These are phyloP conservation scores for Stephanodiscus triporus DNA, from an alignment of 108 stramenopile genomes.

Conservation along the genomic window DNA sequence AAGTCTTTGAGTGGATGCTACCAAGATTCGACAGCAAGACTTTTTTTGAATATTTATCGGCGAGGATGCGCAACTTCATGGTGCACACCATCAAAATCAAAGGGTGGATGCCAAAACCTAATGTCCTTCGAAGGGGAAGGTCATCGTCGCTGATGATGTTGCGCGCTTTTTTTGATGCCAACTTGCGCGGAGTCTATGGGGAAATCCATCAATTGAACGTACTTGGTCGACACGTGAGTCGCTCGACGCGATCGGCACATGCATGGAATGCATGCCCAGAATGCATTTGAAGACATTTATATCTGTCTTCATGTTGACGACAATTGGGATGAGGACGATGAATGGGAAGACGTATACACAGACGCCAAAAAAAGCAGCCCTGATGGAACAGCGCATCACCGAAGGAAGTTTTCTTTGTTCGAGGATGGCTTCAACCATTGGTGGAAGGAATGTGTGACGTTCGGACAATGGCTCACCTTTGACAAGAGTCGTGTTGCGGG, in stretches of 20 bases:
- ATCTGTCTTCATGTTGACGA: constrained; percentile 1
- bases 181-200: background rate
- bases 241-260: too few relatives aligned
- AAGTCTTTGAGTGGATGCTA: too few relatives aligned
- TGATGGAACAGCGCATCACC: background rate
- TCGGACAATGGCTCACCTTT: constrained; percentile 9
- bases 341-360: background rate
- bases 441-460: background rate
- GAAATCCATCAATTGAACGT: background rate
- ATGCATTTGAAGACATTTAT: constrained; percentile 10
- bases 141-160: too few relatives aligned
- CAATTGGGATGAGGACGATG: too few relatives aligned
- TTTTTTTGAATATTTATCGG: too few relatives aligned
- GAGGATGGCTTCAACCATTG: background rate
- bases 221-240: background rate
- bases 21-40: too few relatives aligned
- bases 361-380: background rate
- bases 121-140: too few relatives aligned
- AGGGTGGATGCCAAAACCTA: too few relatives aligned
- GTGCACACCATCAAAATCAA: too few relatives aligned
- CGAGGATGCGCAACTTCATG: too few relatives aligned
- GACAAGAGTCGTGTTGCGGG: constrained; percentile 27
- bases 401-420: background rate
- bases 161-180: too few relatives aligned
- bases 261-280: background rate